These are phyloP conservation scores for Calonectria hongkongensis DNA, from an alignment of 2,329 filamentous ascomycete species.

Conservation along the genomic window DNA sequence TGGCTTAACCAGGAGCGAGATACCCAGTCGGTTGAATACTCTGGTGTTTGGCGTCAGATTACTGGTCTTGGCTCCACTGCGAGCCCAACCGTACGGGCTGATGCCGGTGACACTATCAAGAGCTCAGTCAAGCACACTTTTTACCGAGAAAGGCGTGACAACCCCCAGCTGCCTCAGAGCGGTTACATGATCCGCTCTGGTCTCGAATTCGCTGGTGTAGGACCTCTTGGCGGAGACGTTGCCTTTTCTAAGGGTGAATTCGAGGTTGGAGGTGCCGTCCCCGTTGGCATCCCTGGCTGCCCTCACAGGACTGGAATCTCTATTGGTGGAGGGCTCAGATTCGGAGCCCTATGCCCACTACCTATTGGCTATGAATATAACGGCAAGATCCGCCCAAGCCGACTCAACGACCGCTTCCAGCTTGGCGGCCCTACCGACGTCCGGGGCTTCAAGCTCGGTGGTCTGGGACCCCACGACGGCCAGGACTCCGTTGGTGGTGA, in stretches of 20 bases:
- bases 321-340: conserved; percentile 86
- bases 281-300: conserved; percentile 82
- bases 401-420: conserved; percentile 95
- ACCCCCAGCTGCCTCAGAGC: conserved; percentile 86
- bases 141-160: conserved; percentile 86
- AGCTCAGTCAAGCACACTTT: conserved; percentile 89
- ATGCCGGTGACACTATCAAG: conserved; percentile 94
- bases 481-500: conserved; percentile 92
- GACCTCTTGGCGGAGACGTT: conserved; percentile 89
- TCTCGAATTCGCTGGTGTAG: conserved; percentile 90
- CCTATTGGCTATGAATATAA: conserved; percentile 74
- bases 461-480: conserved; percentile 91
- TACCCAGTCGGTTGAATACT: conserved; percentile 87
- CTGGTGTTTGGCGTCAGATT: conserved; percentile 89
- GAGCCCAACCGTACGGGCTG: conserved; percentile 86
- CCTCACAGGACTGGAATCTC: conserved; percentile 84
- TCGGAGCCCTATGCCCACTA: conserved; percentile 89
- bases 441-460: conserved; percentile 92
- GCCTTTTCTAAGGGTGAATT: conserved; percentile 95
- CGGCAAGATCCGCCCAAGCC: conserved; percentile 78
- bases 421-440: conserved; percentile 96
- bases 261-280: conserved; percentile 85
- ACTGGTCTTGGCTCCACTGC: conserved; percentile 86
- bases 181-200: conserved; percentile 88
- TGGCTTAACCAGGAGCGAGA: conserved; percentile 81